Evolutionary conservation across 768 basidiomycete genomes (phyloP), one percentile per base, ranked within the genome.

Genomic region (Goffeauzyma gilvescens): DNA sequence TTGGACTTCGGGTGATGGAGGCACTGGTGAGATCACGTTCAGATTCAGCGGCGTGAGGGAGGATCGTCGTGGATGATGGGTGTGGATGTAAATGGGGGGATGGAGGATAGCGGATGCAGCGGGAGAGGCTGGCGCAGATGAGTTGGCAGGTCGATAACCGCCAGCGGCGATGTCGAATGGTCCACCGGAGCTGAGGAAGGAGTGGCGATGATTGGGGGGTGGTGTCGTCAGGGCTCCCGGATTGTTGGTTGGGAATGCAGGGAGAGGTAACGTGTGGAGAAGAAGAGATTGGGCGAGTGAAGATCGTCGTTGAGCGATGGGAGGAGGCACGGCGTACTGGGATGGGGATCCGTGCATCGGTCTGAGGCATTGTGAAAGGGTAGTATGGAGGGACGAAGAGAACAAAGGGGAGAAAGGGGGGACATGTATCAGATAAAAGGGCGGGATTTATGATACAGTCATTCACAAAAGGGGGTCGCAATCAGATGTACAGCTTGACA

Each of bases 11-110:
- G 41, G 34, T 18, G 45, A 21, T 5, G 59, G 61, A 3, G 57
- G 44, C 5, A 56, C 50, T 12, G 62, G 62, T 1, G 59, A 59
- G 38, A 63, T 61, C 25, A 59, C 51, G 33, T 63, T 53, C 2
- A 63, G 51, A 7, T 57, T 60, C 7, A 59, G 45, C 8, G 62
- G 62, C 1, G 56, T 59, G 27, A 58, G 48, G 7, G 58, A 59
- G 6, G 52, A 52, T 4, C 62, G 53, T 22, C 59, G 53, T n/a
- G 62, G 62, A 41, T 59, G 59, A 41, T 63, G 59, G n/a, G 62
- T 63, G 36, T 63, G 62, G 20, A 63, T 63, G 47, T 50, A 63
- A 40, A 49, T 43, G 12, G 62, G 53, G 1, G 62, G 62, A 28
- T 44, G 42, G 25, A 44, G 42, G 2, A 44, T 25, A 10, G 42